A percentile compares a stretch with the other conserved stretches of the same genome.
Evolutionary conservation across 2,329 filamentous ascomycete genomes (phyloP).

Genomic region (Xylariaceae sp.): DNA sequence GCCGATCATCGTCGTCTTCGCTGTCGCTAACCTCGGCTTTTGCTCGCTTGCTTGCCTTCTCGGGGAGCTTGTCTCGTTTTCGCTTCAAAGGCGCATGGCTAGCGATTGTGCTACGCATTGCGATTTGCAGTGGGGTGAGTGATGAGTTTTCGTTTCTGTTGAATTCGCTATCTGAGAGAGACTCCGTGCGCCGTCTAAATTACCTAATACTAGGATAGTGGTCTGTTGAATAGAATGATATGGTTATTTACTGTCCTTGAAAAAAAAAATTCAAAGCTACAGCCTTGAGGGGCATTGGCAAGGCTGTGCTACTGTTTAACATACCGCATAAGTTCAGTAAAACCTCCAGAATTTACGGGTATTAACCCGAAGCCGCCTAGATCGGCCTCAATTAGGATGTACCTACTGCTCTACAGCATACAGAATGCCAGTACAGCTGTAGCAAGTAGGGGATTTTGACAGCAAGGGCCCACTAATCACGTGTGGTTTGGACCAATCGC

Average conservation of each 20-base stretch:
- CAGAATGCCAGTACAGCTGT: neutral
- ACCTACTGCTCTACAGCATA: no score
- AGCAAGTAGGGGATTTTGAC: constrained; percentile 9
- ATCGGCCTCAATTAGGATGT: no score
- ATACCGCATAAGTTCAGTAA: no score
- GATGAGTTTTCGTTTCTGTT: no score
- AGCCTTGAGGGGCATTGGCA: constrained; percentile 22
- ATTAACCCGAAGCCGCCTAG: neutral
- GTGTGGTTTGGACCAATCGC: constrained; percentile 23
- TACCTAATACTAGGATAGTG: no score
- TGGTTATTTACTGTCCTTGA: no score
- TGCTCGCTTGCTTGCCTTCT: constrained; percentile 46
- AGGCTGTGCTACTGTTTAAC: no score
- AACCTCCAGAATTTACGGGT: no score
- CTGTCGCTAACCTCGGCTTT: constrained; percentile 44
- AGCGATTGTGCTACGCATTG: constrained; percentile 10
- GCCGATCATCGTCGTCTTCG: constrained; percentile 45
- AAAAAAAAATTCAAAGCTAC: constrained; percentile 14
- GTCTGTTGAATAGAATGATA: no score
- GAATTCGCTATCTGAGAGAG: no score
- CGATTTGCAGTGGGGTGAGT: neutral
- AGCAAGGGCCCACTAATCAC: constrained; percentile 21
- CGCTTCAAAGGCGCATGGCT: constrained; percentile 41
- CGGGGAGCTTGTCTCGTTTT: constrained; percentile 42
- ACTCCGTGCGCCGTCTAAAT: no score